Conservation (phyloP, 2,329 filamentous ascomycete genomes). For the Catunica adiposa region DNA sequence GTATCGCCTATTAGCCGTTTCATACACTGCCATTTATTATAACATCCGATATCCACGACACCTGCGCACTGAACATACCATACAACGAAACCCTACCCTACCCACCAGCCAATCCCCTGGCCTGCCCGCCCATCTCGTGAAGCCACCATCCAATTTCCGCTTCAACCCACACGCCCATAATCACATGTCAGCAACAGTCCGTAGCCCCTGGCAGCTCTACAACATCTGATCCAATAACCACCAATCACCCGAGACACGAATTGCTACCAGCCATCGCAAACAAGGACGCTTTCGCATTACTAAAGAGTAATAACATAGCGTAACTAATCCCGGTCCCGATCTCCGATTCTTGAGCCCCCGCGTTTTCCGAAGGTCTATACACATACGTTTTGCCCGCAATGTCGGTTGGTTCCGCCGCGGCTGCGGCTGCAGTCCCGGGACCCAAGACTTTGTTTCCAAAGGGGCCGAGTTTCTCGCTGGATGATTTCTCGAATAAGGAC, state of each 20-base stretch:
- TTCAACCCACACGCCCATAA: slow-evolving; percentile 5
- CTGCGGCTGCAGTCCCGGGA: slow-evolving; percentile 30
- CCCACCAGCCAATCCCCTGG: neutral
- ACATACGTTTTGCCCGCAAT: no score
- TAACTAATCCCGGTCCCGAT: neutral
- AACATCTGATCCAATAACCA: neutral
- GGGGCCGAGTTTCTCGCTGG: slow-evolving; percentile 69
- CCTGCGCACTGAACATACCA: neutral
- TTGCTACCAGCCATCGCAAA: slow-evolving; percentile 4
- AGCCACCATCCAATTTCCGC: slow-evolving; percentile 4
- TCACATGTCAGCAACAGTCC: slow-evolving; percentile 2
- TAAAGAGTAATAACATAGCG: no score
- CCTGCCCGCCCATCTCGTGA: neutral
- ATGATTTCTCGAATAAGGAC: slow-evolving; percentile 76
- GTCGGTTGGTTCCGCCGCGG: neutral
- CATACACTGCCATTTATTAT: neutral
- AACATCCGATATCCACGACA: neutral
- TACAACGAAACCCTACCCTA: neutral
- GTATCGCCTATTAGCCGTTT: neutral
- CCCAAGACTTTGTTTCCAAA: slow-evolving; percentile 57
- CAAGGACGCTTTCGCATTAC: neutral
- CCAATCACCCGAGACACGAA: neutral
- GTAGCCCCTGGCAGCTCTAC: neutral
- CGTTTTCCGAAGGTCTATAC: neutral
- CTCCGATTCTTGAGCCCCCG: neutral